Evolutionary conservation across 805 yeast species (phyloP).

Genomic region (Kockiozyma suomiensis): DNA sequence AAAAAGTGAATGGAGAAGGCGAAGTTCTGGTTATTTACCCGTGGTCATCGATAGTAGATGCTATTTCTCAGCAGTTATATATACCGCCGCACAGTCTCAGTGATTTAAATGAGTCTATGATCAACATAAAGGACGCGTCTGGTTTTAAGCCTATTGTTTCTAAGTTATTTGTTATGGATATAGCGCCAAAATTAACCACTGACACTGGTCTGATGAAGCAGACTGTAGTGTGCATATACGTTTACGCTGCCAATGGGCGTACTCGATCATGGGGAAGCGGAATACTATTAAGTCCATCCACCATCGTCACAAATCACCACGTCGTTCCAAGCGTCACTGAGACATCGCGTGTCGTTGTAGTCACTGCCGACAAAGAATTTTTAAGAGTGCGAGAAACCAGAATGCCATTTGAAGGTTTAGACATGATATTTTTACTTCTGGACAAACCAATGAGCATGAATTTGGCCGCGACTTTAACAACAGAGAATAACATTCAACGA

Average conservation of each 20-base stretch:
- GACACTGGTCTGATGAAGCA: background rate
- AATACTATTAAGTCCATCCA: background rate
- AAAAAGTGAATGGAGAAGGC: conserved; percentile 21
- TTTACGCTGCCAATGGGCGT: background rate
- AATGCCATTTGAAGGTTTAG: background rate
- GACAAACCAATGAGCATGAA: background rate
- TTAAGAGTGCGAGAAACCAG: background rate
- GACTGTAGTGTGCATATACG: conserved; percentile 9
- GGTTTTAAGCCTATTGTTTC: background rate
- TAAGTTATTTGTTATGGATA: background rate
- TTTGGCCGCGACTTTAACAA: background rate
- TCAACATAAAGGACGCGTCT: background rate
- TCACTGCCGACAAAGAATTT: no score
- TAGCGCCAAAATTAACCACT: background rate
- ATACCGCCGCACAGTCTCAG: background rate
- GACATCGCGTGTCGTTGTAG: background rate
- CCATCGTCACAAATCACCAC: conserved; percentile 21
- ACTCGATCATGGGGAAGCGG: conserved; percentile 24
- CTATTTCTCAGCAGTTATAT: background rate
- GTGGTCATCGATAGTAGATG: conserved; percentile 12
- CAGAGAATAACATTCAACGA: background rate
- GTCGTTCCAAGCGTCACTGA: conserved; percentile 4
- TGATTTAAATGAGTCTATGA: background rate
- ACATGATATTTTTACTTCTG: background rate
- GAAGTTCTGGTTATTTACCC: conserved; percentile 18